Conservation (phyloP, 2,329 filamentous ascomycete species). For the Mycocentrospora acerina region DNA sequence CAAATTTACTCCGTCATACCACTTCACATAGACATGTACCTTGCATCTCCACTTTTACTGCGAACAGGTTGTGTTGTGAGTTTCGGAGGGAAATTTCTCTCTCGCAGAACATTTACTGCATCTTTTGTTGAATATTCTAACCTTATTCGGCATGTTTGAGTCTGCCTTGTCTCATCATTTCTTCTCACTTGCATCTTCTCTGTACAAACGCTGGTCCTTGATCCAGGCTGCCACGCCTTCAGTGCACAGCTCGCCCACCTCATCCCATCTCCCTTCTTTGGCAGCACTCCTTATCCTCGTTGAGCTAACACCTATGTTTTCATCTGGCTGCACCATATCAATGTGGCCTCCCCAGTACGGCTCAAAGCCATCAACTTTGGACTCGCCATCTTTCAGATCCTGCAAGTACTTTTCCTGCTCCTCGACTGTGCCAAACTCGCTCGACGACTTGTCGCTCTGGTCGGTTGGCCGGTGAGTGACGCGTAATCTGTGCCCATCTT, state of each 20-base stretch:
- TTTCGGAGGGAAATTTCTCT: too few relatives aligned
- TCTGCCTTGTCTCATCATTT: constrained; percentile 38
- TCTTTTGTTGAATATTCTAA: too few relatives aligned
- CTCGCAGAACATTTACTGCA: too few relatives aligned
- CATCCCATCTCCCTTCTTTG: constrained; percentile 48
- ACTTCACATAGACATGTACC: too few relatives aligned
- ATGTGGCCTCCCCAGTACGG: constrained; percentile 62
- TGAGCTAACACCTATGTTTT: constrained; percentile 54
- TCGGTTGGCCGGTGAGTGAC: constrained; percentile 61
- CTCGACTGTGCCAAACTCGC: constrained; percentile 59
- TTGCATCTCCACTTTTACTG: too few relatives aligned
- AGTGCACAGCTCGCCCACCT: constrained; percentile 58
- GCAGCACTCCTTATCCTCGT: constrained; percentile 65
- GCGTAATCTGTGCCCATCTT: constrained; percentile 57
- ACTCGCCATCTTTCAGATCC: constrained; percentile 48
- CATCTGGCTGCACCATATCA: constrained; percentile 58
- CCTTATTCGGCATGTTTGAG: too few relatives aligned
- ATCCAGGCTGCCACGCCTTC: constrained; percentile 61
- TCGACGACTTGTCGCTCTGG: constrained; percentile 44
- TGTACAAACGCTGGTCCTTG: constrained; percentile 58
- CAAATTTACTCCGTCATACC: too few relatives aligned
- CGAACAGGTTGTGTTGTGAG: too few relatives aligned
- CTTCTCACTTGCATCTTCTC: constrained; percentile 36
- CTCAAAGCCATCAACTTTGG: constrained; percentile 57
- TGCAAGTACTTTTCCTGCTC: constrained; percentile 59